A percentile compares a stretch with the other conserved stretches of the same genome.
phyloP scores from a whole-genome alignment of 805 yeast species.

The Saccharomycopsis sp. region DNA sequence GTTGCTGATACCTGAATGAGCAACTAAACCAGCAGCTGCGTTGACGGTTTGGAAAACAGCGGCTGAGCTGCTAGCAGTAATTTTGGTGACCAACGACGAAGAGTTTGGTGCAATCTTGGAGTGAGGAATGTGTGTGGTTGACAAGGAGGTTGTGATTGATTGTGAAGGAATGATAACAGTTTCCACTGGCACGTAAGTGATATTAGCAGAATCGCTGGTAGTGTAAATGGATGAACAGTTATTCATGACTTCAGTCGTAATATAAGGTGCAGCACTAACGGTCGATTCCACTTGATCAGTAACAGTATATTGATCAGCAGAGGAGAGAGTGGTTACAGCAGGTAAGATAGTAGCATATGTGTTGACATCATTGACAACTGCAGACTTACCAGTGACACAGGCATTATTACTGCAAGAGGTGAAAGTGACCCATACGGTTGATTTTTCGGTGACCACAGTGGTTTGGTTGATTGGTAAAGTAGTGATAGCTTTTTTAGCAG shows the following conservation, averaged over 20 bases:
- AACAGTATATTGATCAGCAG: slow-evolving; percentile 2
- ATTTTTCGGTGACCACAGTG: slow-evolving; percentile 4
- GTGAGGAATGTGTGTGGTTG: slow-evolving; percentile 1
- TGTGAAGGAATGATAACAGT: slow-evolving; percentile 6
- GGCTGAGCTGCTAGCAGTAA: neutral
- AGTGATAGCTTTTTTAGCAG: neutral
- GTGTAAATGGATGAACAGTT: slow-evolving; percentile 10
- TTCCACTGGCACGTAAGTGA: slow-evolving; percentile 16
- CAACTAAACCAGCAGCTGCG: slow-evolving; percentile 3
- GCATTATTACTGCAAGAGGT: slow-evolving; percentile 8
- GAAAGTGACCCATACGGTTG: slow-evolving; percentile 14
- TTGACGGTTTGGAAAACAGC: slow-evolving; percentile 3
- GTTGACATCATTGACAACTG: slow-evolving; percentile 12
- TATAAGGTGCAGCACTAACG: slow-evolving; percentile 10
- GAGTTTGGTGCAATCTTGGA: slow-evolving; percentile 5
- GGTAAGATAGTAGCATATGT: slow-evolving; percentile 18
- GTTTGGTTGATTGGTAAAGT: slow-evolving; percentile 9
- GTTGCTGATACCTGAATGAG: neutral
- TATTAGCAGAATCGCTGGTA: slow-evolving; percentile 6
- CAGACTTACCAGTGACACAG: slow-evolving; percentile 20
- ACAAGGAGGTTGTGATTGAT: neutral
- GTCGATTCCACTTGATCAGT: slow-evolving; percentile 7
- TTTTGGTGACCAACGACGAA: neutral
- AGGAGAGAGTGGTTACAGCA: slow-evolving; percentile 1
- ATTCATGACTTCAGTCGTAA: slow-evolving; percentile 10